Evolutionary conservation across 495 filamentous ascomycete genomes (phyloP), one percentile per base, ranked within the genome.

Genomic region (Aspergillus steynii): DNA sequence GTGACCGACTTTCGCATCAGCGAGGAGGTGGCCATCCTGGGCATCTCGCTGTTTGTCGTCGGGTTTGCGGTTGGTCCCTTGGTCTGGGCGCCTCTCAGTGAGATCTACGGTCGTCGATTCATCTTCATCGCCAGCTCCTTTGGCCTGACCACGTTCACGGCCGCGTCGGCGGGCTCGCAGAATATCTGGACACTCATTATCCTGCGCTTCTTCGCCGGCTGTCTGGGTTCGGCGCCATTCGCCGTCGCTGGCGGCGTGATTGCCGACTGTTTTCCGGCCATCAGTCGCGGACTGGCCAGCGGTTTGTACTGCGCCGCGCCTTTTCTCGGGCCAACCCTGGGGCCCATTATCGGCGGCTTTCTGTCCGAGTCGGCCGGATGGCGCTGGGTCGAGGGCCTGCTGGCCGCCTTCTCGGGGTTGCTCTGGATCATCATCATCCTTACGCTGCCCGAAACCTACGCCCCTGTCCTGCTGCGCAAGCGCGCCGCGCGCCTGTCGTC

Each of bases 371-470:
- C 6, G 5, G 53, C 53, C 5, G 28, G 53, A 26, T 55, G 53
- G 53, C 29, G 78, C 55, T 85, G 61, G 60, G 27, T 50, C 27
- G 58, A 57, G 28, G 59, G 65, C 5, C 56, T 68, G 52, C 51
- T 68, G n/a, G 59, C 56, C 8, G 42, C 53, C 7, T 62, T 64
- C 34, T 31, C 52, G 9, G 65, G 62, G 3, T 1, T 61, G 5
- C 34, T 63, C 28, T 64, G 71, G 49, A 60, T 80, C 29, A 50
- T 74, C 0, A 59, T 66, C 0, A 12, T 78, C 10, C 10, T 84
- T 12, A 74, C 82, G 53, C 71, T 85, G 29, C 76, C 73, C 0
- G 86, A 89, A 68, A 86, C 86, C 0, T 87, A 86, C 65, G 78
- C 79, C 2, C 85, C 84, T 0, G 74, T 81, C 29, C 67, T 89